These are phyloP conservation scores for Mycena sp. DNA, from an alignment of 1,284 basidiomycete species.

Conservation along the genomic window DNA sequence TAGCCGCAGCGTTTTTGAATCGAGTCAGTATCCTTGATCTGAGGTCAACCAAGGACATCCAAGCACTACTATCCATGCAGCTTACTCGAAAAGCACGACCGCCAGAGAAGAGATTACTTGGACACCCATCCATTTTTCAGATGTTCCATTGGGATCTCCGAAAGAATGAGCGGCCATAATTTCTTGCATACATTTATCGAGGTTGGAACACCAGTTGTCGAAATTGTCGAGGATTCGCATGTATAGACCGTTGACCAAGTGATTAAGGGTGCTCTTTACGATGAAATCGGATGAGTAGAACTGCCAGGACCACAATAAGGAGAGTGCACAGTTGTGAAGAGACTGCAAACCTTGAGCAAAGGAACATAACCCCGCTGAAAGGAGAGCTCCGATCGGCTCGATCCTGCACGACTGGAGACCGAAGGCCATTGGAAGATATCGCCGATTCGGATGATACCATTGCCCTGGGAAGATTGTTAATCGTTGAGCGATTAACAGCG, in stretches of 20 bases:
- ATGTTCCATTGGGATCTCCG: constrained; percentile 48
- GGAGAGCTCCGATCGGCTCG: constrained; percentile 54
- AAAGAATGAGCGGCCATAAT: constrained; percentile 55
- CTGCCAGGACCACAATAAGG: constrained; percentile 45
- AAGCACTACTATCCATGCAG: neutral
- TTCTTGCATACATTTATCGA: constrained; percentile 56
- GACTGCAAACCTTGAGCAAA: constrained; percentile 61
- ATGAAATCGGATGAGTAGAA: constrained; percentile 74
- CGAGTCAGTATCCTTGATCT: constrained; percentile 63
- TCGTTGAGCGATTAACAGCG: constrained; percentile 14
- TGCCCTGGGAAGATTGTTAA: constrained; percentile 50
- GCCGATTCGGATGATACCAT: constrained; percentile 60
- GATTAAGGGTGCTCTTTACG: constrained; percentile 66
- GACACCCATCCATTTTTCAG: constrained; percentile 46
- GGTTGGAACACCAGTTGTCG: constrained; percentile 52
- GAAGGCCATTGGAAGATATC: constrained; percentile 62
- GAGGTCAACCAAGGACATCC: neutral
- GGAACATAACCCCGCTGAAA: constrained; percentile 72
- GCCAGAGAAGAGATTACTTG: constrained; percentile 62
- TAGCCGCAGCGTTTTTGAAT: constrained; percentile 65
- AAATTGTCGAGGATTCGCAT: constrained; percentile 63
- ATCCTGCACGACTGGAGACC: constrained; percentile 54
- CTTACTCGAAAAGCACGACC: constrained; percentile 65
- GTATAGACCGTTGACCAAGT: constrained; percentile 68
- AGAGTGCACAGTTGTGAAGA: neutral